A percentile compares a stretch with the other conserved stretches of the same genome.
These are phyloP conservation scores for Auriscalpium orientale DNA, from an alignment of 768 basidiomycete genomes.

Conservation along the genomic window DNA sequence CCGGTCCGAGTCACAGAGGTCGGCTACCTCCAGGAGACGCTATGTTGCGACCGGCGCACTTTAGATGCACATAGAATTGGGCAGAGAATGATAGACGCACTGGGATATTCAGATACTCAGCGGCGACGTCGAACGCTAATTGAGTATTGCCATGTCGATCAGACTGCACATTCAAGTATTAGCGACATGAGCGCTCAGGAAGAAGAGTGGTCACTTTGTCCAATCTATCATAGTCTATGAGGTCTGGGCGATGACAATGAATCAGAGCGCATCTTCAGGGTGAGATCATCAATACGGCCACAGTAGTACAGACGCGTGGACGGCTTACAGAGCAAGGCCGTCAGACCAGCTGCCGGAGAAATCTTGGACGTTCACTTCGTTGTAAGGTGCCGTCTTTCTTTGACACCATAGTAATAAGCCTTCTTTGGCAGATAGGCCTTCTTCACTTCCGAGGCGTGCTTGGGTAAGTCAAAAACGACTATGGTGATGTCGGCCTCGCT, in stretches of 20 bases:
- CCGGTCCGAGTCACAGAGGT: constrained; percentile 78
- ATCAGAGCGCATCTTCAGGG: constrained; percentile 83
- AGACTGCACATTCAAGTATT: constrained; percentile 33
- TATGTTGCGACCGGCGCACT: constrained; percentile 20
- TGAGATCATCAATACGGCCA: neutral
- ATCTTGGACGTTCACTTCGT: constrained; percentile 88
- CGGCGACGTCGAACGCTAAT: constrained; percentile 83
- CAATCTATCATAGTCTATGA: constrained; percentile 82
- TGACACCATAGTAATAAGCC: constrained; percentile 98
- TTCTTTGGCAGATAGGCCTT: constrained; percentile 97
- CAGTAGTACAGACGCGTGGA: too few species aligned
- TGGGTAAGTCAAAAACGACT: neutral
- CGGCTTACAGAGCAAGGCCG: constrained; percentile 78
- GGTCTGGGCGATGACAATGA: constrained; percentile 93
- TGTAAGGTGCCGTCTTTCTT: constrained; percentile 86
- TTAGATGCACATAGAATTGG: too few species aligned
- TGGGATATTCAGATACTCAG: constrained; percentile 84
- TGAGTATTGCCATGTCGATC: constrained; percentile 79
- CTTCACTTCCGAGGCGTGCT: constrained; percentile 55
- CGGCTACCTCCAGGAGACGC: constrained; percentile 95
- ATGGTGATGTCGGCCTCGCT: neutral
- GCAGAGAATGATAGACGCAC: constrained; percentile 29
- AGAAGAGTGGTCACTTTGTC: constrained; percentile 53
- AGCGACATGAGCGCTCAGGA: neutral
- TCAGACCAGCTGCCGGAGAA: constrained; percentile 92